Evolutionary conservation across 78 protist species (phyloP).

Genomic region (slime mould (Dictyostelium discoideum)): dicty_2.7 NC_007088.5:6903501-6904000

Average conservation of each 20-base stretch:
- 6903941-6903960: neutral
- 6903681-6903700: slow-evolving; percentile 1
- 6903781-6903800: neutral
- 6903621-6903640: neutral
- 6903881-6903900: neutral
- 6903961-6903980: too few species aligned
- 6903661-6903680: slow-evolving; percentile 4
- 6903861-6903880: neutral
- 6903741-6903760: neutral
- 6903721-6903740: neutral
- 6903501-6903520: neutral
- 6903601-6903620: neutral
- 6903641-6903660: neutral
- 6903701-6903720: neutral
- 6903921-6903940: neutral
- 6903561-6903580: neutral
- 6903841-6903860: neutral
- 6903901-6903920: neutral
- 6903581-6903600: neutral
- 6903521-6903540: neutral
- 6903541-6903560: slow-evolving; percentile 8
- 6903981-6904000: too few species aligned
- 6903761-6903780: neutral
- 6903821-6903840: neutral
- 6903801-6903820: neutral